These are phyloP conservation scores for Colletotrichum eremochloae DNA, from an alignment of 2,329 filamentous ascomycete genomes.

Conservation along the genomic window DNA sequence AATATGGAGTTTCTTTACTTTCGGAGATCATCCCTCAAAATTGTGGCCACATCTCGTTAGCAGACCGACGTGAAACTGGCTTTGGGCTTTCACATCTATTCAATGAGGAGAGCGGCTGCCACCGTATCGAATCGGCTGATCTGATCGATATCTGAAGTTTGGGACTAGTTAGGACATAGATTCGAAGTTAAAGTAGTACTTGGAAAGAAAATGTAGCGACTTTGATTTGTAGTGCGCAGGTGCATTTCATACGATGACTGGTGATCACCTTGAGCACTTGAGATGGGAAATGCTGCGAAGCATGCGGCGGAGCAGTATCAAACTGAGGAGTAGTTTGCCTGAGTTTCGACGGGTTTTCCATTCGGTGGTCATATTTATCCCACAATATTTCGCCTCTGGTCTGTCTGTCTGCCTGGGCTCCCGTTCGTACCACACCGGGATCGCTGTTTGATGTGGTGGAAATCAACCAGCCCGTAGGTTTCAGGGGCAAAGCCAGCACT, in stretches of 20 bases:
- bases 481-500: background rate
- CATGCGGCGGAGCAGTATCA: background rate
- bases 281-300: conserved; percentile 16
- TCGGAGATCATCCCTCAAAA: background rate
- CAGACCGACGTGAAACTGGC: background rate
- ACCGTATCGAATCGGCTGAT: background rate
- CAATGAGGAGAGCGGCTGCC: conserved; percentile 3
- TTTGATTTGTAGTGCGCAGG: background rate
- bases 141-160: background rate
- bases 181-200: background rate
- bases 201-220: background rate
- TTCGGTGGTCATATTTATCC: background rate
- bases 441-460: no score
- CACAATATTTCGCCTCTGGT: background rate
- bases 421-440: background rate
- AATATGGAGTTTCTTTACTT: no score
- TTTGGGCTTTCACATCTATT: conserved; percentile 69
- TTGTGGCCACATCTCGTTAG: background rate
- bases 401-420: background rate
- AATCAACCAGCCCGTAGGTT: background rate
- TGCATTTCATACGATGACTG: background rate
- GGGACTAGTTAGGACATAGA: background rate
- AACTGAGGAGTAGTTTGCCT: background rate
- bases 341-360: background rate
- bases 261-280: conserved; percentile 5